phyloP scores from a whole-genome alignment of 2,329 filamentous ascomycete genomes.

The Reticulascus tulasneorum region DNA sequence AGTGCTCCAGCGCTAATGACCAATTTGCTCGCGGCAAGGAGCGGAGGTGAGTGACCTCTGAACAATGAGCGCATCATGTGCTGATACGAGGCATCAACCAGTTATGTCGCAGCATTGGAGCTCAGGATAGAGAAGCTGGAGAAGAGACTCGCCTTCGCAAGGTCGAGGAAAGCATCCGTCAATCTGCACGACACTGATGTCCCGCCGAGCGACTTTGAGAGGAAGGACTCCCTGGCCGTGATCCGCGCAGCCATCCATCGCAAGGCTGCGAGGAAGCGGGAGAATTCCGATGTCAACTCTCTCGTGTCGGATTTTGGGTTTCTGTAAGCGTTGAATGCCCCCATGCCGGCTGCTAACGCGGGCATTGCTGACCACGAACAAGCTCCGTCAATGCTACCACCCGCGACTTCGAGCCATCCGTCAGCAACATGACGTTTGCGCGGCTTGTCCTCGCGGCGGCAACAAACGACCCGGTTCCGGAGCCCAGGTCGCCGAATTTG shows the following conservation, averaged over 20 bases:
- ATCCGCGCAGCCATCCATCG: slow-evolving; percentile 62
- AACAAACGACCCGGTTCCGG: slow-evolving; percentile 67
- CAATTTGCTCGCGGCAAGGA: slow-evolving; percentile 96
- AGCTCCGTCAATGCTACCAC: slow-evolving; percentile 94
- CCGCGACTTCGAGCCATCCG: slow-evolving; percentile 85
- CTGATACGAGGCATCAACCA: slow-evolving; percentile 23
- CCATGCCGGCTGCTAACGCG: slow-evolving; percentile 8
- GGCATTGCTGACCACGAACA: slow-evolving; percentile 15
- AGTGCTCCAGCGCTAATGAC: slow-evolving; percentile 92
- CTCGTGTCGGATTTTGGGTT: slow-evolving; percentile 92
- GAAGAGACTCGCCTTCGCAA: slow-evolving; percentile 66
- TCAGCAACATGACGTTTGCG: slow-evolving; percentile 87
- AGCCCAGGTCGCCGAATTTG: slow-evolving; percentile 56
- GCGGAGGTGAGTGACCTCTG: slow-evolving; percentile 58
- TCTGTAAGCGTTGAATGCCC: slow-evolving; percentile 50
- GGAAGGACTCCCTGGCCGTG: slow-evolving; percentile 59
- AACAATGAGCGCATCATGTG: slow-evolving; percentile 12
- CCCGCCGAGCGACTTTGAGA: slow-evolving; percentile 42
- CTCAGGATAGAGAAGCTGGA: slow-evolving; percentile 85
- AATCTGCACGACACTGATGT: slow-evolving; percentile 59
- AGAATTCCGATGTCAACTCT: slow-evolving; percentile 85
- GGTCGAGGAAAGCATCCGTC: slow-evolving; percentile 67
- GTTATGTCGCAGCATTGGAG: slow-evolving; percentile 94
- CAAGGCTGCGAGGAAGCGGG: slow-evolving; percentile 60
- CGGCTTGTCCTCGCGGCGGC: slow-evolving; percentile 82